A percentile compares a stretch with the other conserved stretches of the same genome.
These are phyloP conservation scores for Euryodendron excelsum DNA, from an alignment of 148 eudicot genomes.

Conservation along the genomic window DNA sequence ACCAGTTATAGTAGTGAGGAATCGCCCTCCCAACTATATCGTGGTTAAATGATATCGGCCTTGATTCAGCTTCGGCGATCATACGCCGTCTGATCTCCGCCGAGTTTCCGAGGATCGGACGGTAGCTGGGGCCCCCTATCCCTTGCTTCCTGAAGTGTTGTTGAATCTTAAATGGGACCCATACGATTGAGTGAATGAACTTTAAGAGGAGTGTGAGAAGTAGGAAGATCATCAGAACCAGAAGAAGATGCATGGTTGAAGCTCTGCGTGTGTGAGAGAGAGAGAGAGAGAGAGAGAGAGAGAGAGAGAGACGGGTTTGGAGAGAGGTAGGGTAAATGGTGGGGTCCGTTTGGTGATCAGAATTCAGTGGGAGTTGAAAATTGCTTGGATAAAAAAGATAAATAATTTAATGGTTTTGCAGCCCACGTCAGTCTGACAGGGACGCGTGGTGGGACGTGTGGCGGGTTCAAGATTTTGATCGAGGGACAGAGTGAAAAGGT, in stretches of 20 bases:
- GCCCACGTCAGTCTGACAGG: background rate
- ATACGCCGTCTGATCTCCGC: slow-evolving; percentile 45
- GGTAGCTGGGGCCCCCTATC: slow-evolving; percentile 57
- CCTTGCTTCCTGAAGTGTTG: slow-evolving; percentile 53
- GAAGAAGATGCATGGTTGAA: slow-evolving; percentile 11
- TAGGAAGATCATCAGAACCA: slow-evolving; percentile 1
- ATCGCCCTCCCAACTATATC: slow-evolving; percentile 44
- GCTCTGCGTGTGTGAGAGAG: background rate
- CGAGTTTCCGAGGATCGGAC: slow-evolving; percentile 57
- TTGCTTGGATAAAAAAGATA: background rate
- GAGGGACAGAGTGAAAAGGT: too few species aligned
- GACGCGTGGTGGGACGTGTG: background rate
- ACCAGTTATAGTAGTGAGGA: slow-evolving; percentile 70
- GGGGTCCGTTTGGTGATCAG: background rate
- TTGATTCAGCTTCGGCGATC: slow-evolving; percentile 51
- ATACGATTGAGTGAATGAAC: slow-evolving; percentile 37
- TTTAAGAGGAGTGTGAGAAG: slow-evolving; percentile 14
- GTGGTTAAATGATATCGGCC: slow-evolving; percentile 39
- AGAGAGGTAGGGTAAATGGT: slow-evolving; percentile 1
- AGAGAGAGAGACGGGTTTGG: background rate
- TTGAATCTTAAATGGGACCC: slow-evolving; percentile 51
- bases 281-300: background rate
- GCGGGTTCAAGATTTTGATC: too few species aligned
- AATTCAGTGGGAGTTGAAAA: background rate
- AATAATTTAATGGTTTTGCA: background rate